Evolutionary conservation across 192 early-diverging fungal genomes (phyloP), one percentile per base, ranked within the genome.

Genomic region (Coemansia sp.): DNA sequence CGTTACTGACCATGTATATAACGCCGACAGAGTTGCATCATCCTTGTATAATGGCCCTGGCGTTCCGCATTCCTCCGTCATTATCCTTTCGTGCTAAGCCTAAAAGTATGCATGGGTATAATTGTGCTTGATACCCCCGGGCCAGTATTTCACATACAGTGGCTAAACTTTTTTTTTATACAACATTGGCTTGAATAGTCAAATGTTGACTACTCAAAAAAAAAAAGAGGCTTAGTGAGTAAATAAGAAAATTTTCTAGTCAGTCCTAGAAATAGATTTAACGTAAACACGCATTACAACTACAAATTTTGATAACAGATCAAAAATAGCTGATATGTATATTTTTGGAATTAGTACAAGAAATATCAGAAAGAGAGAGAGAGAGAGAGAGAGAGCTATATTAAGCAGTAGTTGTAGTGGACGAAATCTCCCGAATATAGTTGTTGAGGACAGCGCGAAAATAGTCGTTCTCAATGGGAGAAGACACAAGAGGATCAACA

Each of bases 381-480:
- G 27, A 27, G 27, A 24, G 24, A 24, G 24, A 27, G 27, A 44
- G 12, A 64, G 36, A 18, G 39, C 12, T 57, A 68, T 33, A 62
- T 55, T 69, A 67, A 9, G 61, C 53, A 50, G 22, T 33, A 24
- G 72, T 29, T 22, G 55, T 39, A 40, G 78, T 68, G 9, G 80
- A 67, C 18, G 69, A 68, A 33, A 85, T 75, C 22, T 79, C 79
- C 36, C 72, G 64, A 20, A 85, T 78, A 53, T 85, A 85, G 53
- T 78, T 81, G 47, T 85, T 81, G 12, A 85, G 44, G 16, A 85
- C 79, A 24, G 78, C 79, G 3, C 79, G 70, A 46, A 85, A 85
- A 36, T 81, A 85, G 70, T 85, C 83, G 73, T 85, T 85, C 62
- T 80, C 72, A 18, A 85, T 85, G 34, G 83, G 83, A 5, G 62